Percentiles rank a stretch among this genome's conserved stretches.
Evolutionary conservation across 2,329 filamentous ascomycete species (phyloP).

Genomic region (Diplodia intermedia): DNA sequence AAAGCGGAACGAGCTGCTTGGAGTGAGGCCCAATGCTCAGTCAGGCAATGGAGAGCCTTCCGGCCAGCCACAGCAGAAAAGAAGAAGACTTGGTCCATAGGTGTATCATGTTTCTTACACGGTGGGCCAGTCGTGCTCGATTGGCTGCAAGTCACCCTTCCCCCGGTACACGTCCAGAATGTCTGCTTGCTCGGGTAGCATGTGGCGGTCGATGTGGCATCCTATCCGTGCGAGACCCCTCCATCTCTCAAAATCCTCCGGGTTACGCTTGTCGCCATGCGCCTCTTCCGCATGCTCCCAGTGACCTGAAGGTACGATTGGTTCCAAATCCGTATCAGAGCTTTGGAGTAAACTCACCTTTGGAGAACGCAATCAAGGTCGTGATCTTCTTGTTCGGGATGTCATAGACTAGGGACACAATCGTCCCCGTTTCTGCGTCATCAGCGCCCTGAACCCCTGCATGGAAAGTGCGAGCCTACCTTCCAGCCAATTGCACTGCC

Average conservation of each 20-base stretch:
- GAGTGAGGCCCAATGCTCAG: no score
- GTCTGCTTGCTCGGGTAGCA: slow-evolving; percentile 62
- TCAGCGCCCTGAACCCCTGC: not conserved
- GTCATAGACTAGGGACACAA: slow-evolving; percentile 64
- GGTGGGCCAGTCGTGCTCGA: slow-evolving; percentile 50
- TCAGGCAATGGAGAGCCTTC: no score
- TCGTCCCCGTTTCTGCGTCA: slow-evolving; percentile 60
- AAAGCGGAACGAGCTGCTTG: not conserved
- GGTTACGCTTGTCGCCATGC: slow-evolving; percentile 63
- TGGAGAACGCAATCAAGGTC: slow-evolving; percentile 61
- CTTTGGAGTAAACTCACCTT: slow-evolving; percentile 40
- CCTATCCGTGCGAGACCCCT: slow-evolving; percentile 58
- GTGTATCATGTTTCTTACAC: slow-evolving; percentile 36
- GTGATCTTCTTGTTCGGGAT: slow-evolving; percentile 58
- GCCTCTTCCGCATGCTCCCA: slow-evolving; percentile 61
- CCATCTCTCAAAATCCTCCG: slow-evolving; percentile 60
- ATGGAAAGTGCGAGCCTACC: not conserved
- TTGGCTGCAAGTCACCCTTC: slow-evolving; percentile 56
- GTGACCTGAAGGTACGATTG: slow-evolving; percentile 44
- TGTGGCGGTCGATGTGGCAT: slow-evolving; percentile 57
- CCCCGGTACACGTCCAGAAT: slow-evolving; percentile 60
- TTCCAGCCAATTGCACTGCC: slow-evolving; percentile 68
- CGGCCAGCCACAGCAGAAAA: not conserved
- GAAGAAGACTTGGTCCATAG: not conserved
- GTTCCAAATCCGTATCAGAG: not conserved